A percentile compares a stretch with the other conserved stretches of the same genome.
Evolutionary conservation across 225 moss, liverwort and hornwort species (phyloP).

Genomic region (Bryoerythrophyllum caledonicum): DNA sequence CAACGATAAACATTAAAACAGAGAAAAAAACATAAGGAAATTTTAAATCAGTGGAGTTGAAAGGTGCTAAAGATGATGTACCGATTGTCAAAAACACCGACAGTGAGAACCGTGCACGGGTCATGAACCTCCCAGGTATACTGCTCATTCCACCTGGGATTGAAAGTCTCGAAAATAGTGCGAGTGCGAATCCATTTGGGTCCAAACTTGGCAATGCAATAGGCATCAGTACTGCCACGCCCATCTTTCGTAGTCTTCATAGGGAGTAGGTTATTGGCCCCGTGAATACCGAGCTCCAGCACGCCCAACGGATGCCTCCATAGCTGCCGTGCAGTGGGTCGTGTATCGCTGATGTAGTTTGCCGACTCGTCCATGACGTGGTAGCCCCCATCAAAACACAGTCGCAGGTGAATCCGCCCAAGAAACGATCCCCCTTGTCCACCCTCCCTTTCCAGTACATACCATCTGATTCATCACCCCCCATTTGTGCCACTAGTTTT

Average conservation of each 20-base stretch:
- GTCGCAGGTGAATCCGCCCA: slow-evolving; percentile 76
- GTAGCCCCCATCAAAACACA: slow-evolving; percentile 91
- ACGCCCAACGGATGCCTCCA: slow-evolving; percentile 86
- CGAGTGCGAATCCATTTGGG: slow-evolving; percentile 93
- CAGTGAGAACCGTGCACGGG: slow-evolving; percentile 86
- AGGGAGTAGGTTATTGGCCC: slow-evolving; percentile 71
- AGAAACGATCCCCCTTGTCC: slow-evolving; percentile 64
- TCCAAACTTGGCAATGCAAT: slow-evolving; percentile 86
- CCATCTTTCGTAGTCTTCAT: slow-evolving; percentile 71
- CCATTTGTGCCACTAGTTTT: too few relatives aligned
- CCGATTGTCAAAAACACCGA: slow-evolving; percentile 93
- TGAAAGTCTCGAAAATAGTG: slow-evolving; percentile 81
- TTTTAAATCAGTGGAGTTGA: too few relatives aligned
- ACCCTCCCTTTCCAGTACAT: slow-evolving; percentile 65
- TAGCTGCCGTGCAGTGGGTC: slow-evolving; percentile 73
- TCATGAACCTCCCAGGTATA: slow-evolving; percentile 98
- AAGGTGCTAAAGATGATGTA: too few relatives aligned
- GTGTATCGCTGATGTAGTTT: slow-evolving; percentile 73
- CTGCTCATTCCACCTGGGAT: slow-evolving; percentile 96
- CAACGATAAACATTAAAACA: too few relatives aligned
- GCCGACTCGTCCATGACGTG: slow-evolving; percentile 91
- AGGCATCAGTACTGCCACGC: slow-evolving; percentile 63
- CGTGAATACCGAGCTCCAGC: slow-evolving; percentile 80
- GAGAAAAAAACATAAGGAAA: too few relatives aligned
- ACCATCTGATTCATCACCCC: too few relatives aligned